A percentile compares a stretch with the other conserved stretches of the same genome.
Conservation (phyloP, 2,329 filamentous ascomycete species). For the Paecilomyces variotii region DNA sequence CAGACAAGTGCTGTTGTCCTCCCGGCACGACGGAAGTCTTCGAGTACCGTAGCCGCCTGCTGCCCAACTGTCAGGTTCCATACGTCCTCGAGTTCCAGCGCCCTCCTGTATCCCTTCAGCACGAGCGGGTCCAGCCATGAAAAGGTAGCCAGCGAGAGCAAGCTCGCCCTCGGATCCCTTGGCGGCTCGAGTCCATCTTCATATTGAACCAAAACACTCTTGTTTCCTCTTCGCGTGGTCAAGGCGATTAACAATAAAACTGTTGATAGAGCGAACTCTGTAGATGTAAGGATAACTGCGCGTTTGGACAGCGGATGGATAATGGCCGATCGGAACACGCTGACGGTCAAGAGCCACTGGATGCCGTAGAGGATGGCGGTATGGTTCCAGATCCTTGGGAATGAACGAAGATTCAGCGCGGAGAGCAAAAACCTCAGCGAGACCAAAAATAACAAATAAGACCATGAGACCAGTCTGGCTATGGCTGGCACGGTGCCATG, state of each 20-base stretch:
- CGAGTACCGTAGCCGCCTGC: conserved; percentile 73
- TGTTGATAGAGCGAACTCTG: conserved; percentile 67
- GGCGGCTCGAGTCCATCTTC: conserved; percentile 84
- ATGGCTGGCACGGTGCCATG: conserved; percentile 54
- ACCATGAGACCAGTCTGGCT: conserved; percentile 65
- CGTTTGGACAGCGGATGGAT: conserved; percentile 63
- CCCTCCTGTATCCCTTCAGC: conserved; percentile 77
- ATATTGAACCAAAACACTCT: conserved; percentile 77
- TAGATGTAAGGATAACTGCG: conserved; percentile 57
- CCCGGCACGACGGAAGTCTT: conserved; percentile 76
- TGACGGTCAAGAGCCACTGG: conserved; percentile 69
- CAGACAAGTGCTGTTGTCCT: conserved; percentile 71
- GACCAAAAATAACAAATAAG: conserved; percentile 68
- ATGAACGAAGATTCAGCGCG: conserved; percentile 52
- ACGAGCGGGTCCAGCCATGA: conserved; percentile 86
- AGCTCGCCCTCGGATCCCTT: conserved; percentile 74
- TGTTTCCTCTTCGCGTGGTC: conserved; percentile 85
- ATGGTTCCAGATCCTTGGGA: conserved; percentile 83
- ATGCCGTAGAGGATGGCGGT: conserved; percentile 74
- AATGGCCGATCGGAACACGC: conserved; percentile 77
- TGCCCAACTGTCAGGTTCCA: conserved; percentile 88
- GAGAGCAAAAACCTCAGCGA: conserved; percentile 62
- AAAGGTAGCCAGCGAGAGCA: conserved; percentile 83
- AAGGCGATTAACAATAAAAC: conserved; percentile 69
- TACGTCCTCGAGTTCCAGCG: conserved; percentile 74